Evolutionary conservation across 306 rosid species (phyloP).

Genomic region (Sicyos baderoa): DNA sequence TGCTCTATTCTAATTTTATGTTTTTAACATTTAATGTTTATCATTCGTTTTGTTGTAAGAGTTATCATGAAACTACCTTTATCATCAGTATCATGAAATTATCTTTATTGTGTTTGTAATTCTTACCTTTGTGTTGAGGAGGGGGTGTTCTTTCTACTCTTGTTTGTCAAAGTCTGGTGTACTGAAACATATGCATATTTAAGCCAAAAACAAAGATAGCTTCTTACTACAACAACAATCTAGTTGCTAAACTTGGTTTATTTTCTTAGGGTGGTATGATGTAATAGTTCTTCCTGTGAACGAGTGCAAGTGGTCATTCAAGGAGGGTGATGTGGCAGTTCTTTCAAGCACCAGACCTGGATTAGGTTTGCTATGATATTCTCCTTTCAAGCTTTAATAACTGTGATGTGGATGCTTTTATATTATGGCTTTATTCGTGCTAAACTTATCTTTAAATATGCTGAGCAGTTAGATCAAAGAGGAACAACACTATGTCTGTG

Average conservation of each 20-base stretch:
- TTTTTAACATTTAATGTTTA: not conserved
- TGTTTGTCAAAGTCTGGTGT: not conserved
- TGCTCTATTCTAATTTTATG: not conserved
- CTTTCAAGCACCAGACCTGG: conserved; percentile 92
- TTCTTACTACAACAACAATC: not conserved
- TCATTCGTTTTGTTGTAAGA: not conserved
- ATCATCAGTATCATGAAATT: not conserved
- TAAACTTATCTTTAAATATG: conserved; percentile 22
- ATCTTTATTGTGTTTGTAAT: not conserved
- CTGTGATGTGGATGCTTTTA: not conserved
- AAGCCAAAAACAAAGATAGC: not conserved
- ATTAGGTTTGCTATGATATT: conserved; percentile 51
- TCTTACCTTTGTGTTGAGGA: conserved; percentile 6
- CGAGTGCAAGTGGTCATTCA: conserved; percentile 88
- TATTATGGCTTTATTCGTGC: not conserved
- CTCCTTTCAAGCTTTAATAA: conserved; percentile 10
- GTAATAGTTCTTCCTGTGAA: conserved; percentile 78
- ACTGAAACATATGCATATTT: not conserved
- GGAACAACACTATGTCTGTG: conserved; percentile 39
- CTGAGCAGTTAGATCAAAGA: conserved; percentile 62
- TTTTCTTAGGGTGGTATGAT: conserved; percentile 87
- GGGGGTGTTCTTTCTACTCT: conserved; percentile 1
- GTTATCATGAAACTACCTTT: too few species aligned
- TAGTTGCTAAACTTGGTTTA: conserved; percentile 19
- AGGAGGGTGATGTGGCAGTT: conserved; percentile 99